Base-by-base conservation (phyloP, 257 asterid species). In the Verbena officinalis region DNA sequence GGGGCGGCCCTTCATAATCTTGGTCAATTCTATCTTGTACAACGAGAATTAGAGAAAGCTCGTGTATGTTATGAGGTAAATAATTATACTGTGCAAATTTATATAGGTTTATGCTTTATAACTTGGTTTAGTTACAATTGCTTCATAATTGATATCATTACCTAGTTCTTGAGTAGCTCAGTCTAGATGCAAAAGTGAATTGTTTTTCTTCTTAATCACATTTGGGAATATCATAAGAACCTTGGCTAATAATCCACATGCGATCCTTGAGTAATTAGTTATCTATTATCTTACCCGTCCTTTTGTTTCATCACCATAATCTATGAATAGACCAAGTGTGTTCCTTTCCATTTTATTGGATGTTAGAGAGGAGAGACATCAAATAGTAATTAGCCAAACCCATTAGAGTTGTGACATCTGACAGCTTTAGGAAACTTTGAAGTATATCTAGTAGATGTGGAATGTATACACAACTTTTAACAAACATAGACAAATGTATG, bases 1-100 rank as follows among this genome's bases (percentile, higher is more conserved):
- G 99, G 96, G 40, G 97, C 97, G 51, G 97, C 99, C 63, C 81
- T 90, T 80, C 97, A 87, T 80, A 93, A 93, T 80, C 86, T 93
- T 31, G 99, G 99, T 31, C 96, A 83, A 58, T 90, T 90, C 80
- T 90, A 82, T 71, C 81, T 84, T 30, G 80, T 73, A 67, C 95
- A 81, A 65, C 50, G 86, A 62, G 83, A 82, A 33, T 61, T 87
- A 74, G 95, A 87, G 67, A 75, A 84, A 53, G 91, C 99, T 66
- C 90, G 83, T 50, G 75, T 36, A 38, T 83, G 93, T 88, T 93
- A 84, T 74, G 95, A 93, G 96, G 99, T 93, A 76, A 55, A 72
- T 43, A 40, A 46, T 67, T 54, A 45, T 64, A 53, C 56, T 4
- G 27, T 50, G 34, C 23, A 4, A n/a, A 20, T 53, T 14, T 16